phyloP scores from a whole-genome alignment of 1,284 basidiomycete genomes.

The Ceratobasidium sp. region DNA sequence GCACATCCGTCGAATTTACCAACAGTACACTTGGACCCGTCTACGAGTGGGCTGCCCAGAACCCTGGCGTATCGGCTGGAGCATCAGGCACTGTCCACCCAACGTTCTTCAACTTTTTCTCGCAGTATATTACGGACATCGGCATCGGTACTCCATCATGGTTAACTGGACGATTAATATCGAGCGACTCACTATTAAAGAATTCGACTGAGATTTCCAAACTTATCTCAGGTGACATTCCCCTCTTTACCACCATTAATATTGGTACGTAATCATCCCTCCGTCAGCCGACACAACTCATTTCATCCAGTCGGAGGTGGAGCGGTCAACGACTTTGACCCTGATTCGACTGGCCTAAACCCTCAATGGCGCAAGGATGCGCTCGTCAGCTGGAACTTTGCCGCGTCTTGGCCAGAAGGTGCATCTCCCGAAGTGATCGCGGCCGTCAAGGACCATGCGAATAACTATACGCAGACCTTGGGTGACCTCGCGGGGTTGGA shows the following conservation, averaged over 20 bases:
- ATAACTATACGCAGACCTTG: slow-evolving; percentile 45
- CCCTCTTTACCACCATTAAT: neutral
- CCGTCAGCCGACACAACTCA: no score
- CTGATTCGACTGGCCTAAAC: slow-evolving; percentile 53
- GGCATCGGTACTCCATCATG: neutral
- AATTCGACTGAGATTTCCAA: neutral
- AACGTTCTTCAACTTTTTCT: slow-evolving; percentile 12
- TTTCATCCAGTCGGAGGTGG: slow-evolving; percentile 50
- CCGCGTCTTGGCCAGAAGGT: slow-evolving; percentile 49
- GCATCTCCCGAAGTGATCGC: slow-evolving; percentile 45
- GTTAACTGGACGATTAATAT: neutral
- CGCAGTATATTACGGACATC: neutral
- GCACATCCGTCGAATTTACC: neutral
- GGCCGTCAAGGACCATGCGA: slow-evolving; percentile 43
- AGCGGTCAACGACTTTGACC: no score
- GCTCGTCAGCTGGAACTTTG: slow-evolving; percentile 46
- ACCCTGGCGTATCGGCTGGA: neutral
- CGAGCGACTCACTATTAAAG: neutral
- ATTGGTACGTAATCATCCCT: neutral
- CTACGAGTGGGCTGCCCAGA: slow-evolving; percentile 9
- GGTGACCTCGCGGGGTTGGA: slow-evolving; percentile 45
- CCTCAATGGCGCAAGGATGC: slow-evolving; percentile 54
- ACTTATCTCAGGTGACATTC: neutral
- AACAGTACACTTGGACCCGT: neutral
- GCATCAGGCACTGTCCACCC: neutral